These are phyloP conservation scores for Phytophthora crassamura DNA, from an alignment of 352 stramenopile genomes.

Conservation along the genomic window DNA sequence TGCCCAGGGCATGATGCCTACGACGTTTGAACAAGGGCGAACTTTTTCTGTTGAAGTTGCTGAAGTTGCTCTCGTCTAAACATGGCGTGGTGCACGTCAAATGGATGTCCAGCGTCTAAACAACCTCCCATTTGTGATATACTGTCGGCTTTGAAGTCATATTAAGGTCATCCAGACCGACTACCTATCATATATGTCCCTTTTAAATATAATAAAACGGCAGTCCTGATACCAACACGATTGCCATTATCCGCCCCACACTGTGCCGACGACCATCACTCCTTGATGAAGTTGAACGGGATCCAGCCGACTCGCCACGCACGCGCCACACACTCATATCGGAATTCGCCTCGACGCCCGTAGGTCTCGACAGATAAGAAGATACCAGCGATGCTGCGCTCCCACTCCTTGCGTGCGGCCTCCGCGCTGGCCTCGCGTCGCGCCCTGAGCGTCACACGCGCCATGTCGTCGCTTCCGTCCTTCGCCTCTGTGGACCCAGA, in stretches of 20 bases:
- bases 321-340: slow-evolving; percentile 13
- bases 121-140: slow-evolving; percentile 18
- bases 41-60: slow-evolving; percentile 33
- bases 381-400: slow-evolving; percentile 27
- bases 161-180: too few relatives aligned
- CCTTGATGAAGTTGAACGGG: slow-evolving; percentile 23
- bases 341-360: slow-evolving; percentile 18
- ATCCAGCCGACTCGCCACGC: background rate
- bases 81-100: slow-evolving; percentile 27
- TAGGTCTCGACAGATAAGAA: slow-evolving; percentile 8
- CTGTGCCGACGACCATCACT: slow-evolving; percentile 11
- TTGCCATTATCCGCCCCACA: background rate
- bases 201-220: slow-evolving; percentile 7
- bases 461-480: slow-evolving; percentile 73
- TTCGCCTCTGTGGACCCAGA: slow-evolving; percentile 95
- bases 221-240: background rate
- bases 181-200: background rate
- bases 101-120: slow-evolving; percentile 31
- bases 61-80: slow-evolving; percentile 36
- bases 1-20: too few relatives aligned
- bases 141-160: background rate
- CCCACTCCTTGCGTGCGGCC: slow-evolving; percentile 32
- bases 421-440: slow-evolving; percentile 37
- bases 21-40: background rate
- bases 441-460: slow-evolving; percentile 36